phyloP scores from a whole-genome alignment of 495 filamentous ascomycete genomes.

The Podospora comata region DNA sequence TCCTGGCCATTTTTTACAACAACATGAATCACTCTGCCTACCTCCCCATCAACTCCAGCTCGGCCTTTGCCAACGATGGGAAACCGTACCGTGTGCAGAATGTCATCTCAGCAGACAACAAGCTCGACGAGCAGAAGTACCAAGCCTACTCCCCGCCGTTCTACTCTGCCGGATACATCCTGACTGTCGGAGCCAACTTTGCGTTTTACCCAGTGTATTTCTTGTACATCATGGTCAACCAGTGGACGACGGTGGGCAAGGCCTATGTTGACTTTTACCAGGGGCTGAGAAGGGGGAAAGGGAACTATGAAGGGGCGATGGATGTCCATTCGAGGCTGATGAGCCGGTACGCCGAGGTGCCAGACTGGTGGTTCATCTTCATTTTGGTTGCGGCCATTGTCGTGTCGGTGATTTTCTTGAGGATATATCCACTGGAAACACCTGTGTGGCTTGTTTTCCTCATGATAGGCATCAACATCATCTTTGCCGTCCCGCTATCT shows the following conservation, averaged over 20 bases:
- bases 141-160: constrained; percentile 58
- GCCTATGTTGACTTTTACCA: constrained; percentile 40
- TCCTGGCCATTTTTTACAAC: constrained; percentile 51
- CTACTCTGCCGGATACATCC: constrained; percentile 57
- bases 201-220: constrained; percentile 56
- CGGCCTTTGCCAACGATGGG: constrained; percentile 57
- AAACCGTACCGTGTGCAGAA: constrained; percentile 49
- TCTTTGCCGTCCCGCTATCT: constrained; percentile 38
- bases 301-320: constrained; percentile 49
- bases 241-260: constrained; percentile 41
- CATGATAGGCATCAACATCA: constrained; percentile 38
- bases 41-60: constrained; percentile 48
- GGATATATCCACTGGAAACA: constrained; percentile 45
- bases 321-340: constrained; percentile 61
- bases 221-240: constrained; percentile 54
- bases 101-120: constrained; percentile 47
- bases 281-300: constrained; percentile 46
- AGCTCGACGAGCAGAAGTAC: constrained; percentile 50
- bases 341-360: constrained; percentile 54
- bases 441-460: constrained; percentile 37
- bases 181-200: constrained; percentile 58
- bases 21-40: constrained; percentile 49
- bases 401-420: constrained; percentile 48
- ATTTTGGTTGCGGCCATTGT: constrained; percentile 47
- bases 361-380: constrained; percentile 58